These are phyloP conservation scores for Pisolithus microcarpus DNA, from an alignment of 768 basidiomycete genomes.

Conservation along the genomic window DNA sequence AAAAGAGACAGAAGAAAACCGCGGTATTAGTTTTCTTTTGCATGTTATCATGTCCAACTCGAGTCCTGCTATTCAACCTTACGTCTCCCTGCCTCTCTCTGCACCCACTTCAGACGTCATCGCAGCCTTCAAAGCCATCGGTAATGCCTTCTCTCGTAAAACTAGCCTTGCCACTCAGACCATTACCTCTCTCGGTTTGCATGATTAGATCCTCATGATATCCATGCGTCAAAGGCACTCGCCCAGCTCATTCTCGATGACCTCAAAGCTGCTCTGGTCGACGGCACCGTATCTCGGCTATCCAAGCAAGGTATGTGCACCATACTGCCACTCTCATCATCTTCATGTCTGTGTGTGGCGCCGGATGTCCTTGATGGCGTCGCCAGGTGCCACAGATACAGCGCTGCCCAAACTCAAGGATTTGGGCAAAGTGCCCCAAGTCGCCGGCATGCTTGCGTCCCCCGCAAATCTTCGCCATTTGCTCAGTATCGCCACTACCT, in stretches of 20 bases:
- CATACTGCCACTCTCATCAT: background rate
- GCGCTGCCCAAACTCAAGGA: conserved; percentile 70
- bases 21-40: background rate
- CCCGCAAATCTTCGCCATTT: conserved; percentile 51
- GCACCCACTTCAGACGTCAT: background rate
- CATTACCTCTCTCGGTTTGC: background rate
- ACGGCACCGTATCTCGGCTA: conserved; percentile 42
- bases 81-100: conserved; percentile 2
- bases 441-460: conserved; percentile 54
- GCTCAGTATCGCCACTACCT: conserved; percentile 37
- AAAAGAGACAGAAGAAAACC: too few species aligned
- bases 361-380: conserved; percentile 2
- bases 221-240: conserved; percentile 43
- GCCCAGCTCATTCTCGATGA: conserved; percentile 56
- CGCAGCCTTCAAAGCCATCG: conserved; percentile 21
- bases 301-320: conserved; percentile 44
- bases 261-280: conserved; percentile 33
- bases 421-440: conserved; percentile 62
- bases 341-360: background rate
- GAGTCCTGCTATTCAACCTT: background rate
- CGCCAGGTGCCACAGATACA: conserved; percentile 42
- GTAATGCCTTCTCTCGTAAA: conserved; percentile 20
- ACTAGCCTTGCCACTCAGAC: background rate
- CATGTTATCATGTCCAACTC: background rate
- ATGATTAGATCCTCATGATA: conserved; percentile 33